These are phyloP conservation scores for Leccinum aurantiacum DNA, from an alignment of 768 basidiomycete genomes.

Conservation along the genomic window DNA sequence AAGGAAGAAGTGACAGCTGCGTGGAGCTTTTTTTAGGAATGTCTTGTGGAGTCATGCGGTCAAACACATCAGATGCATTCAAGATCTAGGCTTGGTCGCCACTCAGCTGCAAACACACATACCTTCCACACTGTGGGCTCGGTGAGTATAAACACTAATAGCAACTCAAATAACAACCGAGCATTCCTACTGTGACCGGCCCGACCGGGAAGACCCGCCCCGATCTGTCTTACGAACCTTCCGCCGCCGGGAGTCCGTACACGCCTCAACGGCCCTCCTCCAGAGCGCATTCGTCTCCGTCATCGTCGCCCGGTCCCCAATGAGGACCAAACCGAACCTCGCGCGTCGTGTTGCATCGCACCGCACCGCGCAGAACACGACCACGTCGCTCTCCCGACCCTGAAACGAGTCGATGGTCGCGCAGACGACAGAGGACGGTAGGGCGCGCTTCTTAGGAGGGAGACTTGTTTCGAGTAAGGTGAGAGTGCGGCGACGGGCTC, in stretches of 20 bases:
- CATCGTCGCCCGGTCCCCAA: conserved; percentile 59
- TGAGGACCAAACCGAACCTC: conserved; percentile 53
- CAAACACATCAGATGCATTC: neutral
- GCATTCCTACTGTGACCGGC: too few relatives aligned
- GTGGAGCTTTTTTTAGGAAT: too few relatives aligned
- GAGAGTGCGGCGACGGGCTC: conserved; percentile 36
- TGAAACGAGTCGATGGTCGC: conserved; percentile 50
- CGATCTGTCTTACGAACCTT: too few relatives aligned
- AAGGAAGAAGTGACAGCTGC: too few relatives aligned
- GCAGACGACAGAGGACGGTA: conserved; percentile 28
- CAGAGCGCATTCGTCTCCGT: conserved; percentile 43
- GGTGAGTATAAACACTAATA: too few relatives aligned
- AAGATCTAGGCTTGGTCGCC: neutral
- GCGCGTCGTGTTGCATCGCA: conserved; percentile 61
- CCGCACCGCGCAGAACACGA: conserved; percentile 68
- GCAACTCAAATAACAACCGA: too few relatives aligned
- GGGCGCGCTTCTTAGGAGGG: conserved; percentile 41
- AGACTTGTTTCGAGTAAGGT: conserved; percentile 59
- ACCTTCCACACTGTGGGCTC: too few relatives aligned
- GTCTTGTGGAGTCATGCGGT: neutral
- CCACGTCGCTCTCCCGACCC: conserved; percentile 65
- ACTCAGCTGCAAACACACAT: neutral
- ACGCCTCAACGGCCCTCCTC: conserved; percentile 47
- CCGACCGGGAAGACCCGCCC: too few relatives aligned
- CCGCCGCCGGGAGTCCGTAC: conserved; percentile 17